These are phyloP conservation scores for Penicillium brasilianum DNA, from an alignment of 2,329 filamentous ascomycete genomes.

Conservation along the genomic window DNA sequence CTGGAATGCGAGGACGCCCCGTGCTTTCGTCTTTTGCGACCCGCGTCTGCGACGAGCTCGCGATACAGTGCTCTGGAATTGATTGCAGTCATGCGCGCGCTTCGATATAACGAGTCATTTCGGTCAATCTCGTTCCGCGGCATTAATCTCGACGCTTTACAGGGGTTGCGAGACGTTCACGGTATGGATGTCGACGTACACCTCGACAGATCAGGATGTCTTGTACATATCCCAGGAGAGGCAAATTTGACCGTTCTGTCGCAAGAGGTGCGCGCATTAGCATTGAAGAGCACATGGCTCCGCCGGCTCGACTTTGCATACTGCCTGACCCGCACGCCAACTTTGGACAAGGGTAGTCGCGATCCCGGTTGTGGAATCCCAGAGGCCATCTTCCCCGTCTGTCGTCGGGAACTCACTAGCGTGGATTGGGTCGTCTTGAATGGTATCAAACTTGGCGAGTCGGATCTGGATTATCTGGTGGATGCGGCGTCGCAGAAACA, in stretches of 20 bases:
- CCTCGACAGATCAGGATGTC: slow-evolving; percentile 63
- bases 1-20: slow-evolving; percentile 69
- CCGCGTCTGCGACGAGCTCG: slow-evolving; percentile 53
- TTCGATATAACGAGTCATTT: slow-evolving; percentile 74
- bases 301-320: slow-evolving; percentile 69
- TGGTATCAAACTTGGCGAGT: slow-evolving; percentile 71
- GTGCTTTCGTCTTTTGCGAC: slow-evolving; percentile 66
- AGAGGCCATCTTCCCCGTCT: slow-evolving; percentile 71
- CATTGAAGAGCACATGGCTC: slow-evolving; percentile 67
- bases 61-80: slow-evolving; percentile 67
- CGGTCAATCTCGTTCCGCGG: slow-evolving; percentile 69
- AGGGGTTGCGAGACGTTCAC: slow-evolving; percentile 63
- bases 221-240: slow-evolving; percentile 59
- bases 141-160: slow-evolving; percentile 68
- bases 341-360: slow-evolving; percentile 53
- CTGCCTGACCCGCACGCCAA: slow-evolving; percentile 62
- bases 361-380: slow-evolving; percentile 72
- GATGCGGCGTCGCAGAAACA: slow-evolving; percentile 69
- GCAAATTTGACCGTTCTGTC: slow-evolving; percentile 64
- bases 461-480: slow-evolving; percentile 69
- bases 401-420: slow-evolving; percentile 69
- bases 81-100: slow-evolving; percentile 70
- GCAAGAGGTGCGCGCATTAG: slow-evolving; percentile 70
- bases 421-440: slow-evolving; percentile 74
- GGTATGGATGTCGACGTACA: slow-evolving; percentile 67